Percentiles rank a stretch among this genome's conserved stretches.
phyloP scores from a whole-genome alignment of 192 early-diverging fungal genomes.

The Coemansia sp. region DNA sequence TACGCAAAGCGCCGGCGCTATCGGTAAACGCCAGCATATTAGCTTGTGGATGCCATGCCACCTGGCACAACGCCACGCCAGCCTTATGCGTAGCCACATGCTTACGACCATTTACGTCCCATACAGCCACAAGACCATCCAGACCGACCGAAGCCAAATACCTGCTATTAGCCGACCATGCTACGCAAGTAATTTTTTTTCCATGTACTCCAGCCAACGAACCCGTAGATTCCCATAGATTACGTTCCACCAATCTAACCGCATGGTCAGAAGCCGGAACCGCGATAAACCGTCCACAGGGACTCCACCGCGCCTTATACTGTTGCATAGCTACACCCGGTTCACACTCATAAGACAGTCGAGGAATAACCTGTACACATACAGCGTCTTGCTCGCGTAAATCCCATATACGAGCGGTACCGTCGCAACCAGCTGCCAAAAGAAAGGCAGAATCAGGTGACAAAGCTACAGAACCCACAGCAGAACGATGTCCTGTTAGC shows the following conservation, averaged over 20 bases:
- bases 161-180: slow-evolving; percentile 69
- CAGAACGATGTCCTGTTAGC: slow-evolving; percentile 33
- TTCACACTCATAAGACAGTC: slow-evolving; percentile 43
- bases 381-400: slow-evolving; percentile 49
- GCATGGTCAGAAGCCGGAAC: slow-evolving; percentile 58
- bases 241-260: slow-evolving; percentile 31
- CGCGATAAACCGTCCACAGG: slow-evolving; percentile 61
- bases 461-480: slow-evolving; percentile 42
- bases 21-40: slow-evolving; percentile 69
- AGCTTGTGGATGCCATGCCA: slow-evolving; percentile 68
- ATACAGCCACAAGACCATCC: slow-evolving; percentile 60
- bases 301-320: slow-evolving; percentile 65
- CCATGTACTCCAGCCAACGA: slow-evolving; percentile 42
- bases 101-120: slow-evolving; percentile 63
- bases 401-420: slow-evolving; percentile 70
- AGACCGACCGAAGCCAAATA: slow-evolving; percentile 61
- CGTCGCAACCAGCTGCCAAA: slow-evolving; percentile 62
- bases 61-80: slow-evolving; percentile 52
- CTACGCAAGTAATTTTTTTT: slow-evolving; percentile 51
- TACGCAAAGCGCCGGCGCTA: slow-evolving; percentile 56
- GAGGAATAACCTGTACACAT: slow-evolving; percentile 46
- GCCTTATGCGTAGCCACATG: slow-evolving; percentile 44
- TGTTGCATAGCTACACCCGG: slow-evolving; percentile 44
- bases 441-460: slow-evolving; percentile 40
- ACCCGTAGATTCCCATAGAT: slow-evolving; percentile 36